phyloP scores from a whole-genome alignment of 768 basidiomycete species.

The Leucogyrophana mollusca region DNA sequence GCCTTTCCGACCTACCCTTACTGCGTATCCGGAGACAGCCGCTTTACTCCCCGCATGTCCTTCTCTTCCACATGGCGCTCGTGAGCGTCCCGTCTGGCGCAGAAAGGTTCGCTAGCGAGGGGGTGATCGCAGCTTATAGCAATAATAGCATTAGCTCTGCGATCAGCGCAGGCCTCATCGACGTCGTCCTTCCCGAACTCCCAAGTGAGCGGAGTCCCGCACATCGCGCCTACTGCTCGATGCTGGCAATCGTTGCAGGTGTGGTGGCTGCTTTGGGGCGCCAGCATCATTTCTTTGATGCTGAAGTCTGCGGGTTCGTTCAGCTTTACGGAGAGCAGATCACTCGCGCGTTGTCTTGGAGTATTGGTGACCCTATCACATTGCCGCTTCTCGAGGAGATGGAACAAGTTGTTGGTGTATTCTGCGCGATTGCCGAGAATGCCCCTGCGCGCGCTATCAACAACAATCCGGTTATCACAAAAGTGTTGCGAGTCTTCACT shows the following conservation, averaged over 20 bases:
- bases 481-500: constrained; percentile 69
- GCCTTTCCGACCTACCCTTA: constrained; percentile 63
- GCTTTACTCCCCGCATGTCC: constrained; percentile 73
- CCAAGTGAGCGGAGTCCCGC: constrained; percentile 77
- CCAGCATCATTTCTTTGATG: constrained; percentile 76
- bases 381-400: constrained; percentile 79
- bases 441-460: constrained; percentile 13
- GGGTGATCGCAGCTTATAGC: constrained; percentile 77
- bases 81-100: constrained; percentile 76
- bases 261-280: constrained; percentile 63
- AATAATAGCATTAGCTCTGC: constrained; percentile 76
- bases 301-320: constrained; percentile 83
- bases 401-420: constrained; percentile 75
- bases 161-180: constrained; percentile 74
- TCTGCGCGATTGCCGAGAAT: constrained; percentile 69
- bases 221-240: constrained; percentile 79
- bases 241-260: constrained; percentile 77
- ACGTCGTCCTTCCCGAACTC: constrained; percentile 63
- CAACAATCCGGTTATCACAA: constrained; percentile 49
- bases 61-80: constrained; percentile 85
- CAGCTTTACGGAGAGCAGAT: constrained; percentile 85
- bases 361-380: constrained; percentile 74
- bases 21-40: constrained; percentile 63
- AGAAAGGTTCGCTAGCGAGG: constrained; percentile 82
- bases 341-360: constrained; percentile 76